Percentiles rank a stretch among this genome's conserved stretches.
Evolutionary conservation across 768 basidiomycete species (phyloP).

Genomic region (Boletus speciosus): DNA sequence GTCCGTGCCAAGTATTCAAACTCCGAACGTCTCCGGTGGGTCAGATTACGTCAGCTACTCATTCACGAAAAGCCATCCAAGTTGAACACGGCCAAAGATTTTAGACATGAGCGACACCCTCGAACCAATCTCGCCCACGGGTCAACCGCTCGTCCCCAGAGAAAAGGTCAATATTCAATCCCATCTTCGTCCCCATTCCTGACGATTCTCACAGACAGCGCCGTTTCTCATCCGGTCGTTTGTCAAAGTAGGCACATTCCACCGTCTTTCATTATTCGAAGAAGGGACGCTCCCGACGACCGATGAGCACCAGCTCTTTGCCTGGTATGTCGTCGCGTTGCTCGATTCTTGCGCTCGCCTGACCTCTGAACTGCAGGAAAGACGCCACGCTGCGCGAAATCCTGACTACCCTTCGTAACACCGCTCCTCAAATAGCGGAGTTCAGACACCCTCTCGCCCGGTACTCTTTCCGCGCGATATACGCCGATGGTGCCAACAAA

Average conservation of each 20-base stretch:
- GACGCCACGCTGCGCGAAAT: constrained; percentile 80
- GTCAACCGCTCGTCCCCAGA: constrained; percentile 48
- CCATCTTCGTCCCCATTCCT: neutral
- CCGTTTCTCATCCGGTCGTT: constrained; percentile 83
- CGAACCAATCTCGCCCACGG: constrained; percentile 42
- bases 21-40: too few species aligned
- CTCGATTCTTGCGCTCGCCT: neutral
- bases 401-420: constrained; percentile 69
- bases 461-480: constrained; percentile 77
- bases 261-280: constrained; percentile 70
- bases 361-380: constrained; percentile 48
- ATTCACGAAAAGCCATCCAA: neutral
- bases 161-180: constrained; percentile 45
- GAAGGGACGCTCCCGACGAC: constrained; percentile 72
- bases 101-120: constrained; percentile 29
- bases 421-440: constrained; percentile 64
- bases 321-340: constrained; percentile 49
- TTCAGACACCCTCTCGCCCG: constrained; percentile 80
- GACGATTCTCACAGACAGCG: constrained; percentile 47
- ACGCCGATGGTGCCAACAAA: constrained; percentile 68
- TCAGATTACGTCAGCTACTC: neutral
- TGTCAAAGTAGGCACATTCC: constrained; percentile 77
- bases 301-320: constrained; percentile 80
- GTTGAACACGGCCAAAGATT: neutral
- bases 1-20: too few species aligned